A percentile compares a stretch with the other conserved stretches of the same genome.
Evolutionary conservation across 2,329 filamentous ascomycete species (phyloP).

Genomic region (Penicillium italicum): DNA sequence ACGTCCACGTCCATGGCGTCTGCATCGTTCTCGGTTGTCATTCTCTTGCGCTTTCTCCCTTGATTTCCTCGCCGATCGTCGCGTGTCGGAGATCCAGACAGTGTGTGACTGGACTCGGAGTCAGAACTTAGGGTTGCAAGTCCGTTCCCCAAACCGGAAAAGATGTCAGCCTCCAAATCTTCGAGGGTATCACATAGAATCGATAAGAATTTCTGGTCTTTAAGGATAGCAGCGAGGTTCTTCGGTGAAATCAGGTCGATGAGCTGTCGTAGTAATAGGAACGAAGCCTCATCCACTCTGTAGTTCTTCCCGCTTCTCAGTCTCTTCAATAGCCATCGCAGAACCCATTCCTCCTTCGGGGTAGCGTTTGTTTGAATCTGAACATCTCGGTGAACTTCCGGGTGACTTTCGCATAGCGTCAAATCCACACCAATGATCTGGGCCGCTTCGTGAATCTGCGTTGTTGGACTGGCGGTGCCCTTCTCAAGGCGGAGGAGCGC

Average conservation of each 20-base stretch:
- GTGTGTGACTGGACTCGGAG: slow-evolving; percentile 37
- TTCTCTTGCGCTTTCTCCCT: slow-evolving; percentile 41
- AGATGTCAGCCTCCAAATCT: slow-evolving; percentile 46
- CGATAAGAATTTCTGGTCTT: slow-evolving; percentile 63
- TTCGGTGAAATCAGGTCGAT: slow-evolving; percentile 67
- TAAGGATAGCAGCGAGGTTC: slow-evolving; percentile 66
- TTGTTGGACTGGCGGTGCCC: slow-evolving; percentile 38
- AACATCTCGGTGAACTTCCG: slow-evolving; percentile 26
- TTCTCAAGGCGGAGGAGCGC: slow-evolving; percentile 46
- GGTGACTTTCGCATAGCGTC: slow-evolving; percentile 30
- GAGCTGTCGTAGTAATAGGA: slow-evolving; percentile 59
- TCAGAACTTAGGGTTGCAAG: slow-evolving; percentile 25
- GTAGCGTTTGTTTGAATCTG: slow-evolving; percentile 28
- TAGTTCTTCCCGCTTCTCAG: slow-evolving; percentile 47
- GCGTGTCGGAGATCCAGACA: slow-evolving; percentile 27
- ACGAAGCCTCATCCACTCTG: slow-evolving; percentile 45
- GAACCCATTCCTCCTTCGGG: slow-evolving; percentile 61
- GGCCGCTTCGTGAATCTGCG: slow-evolving; percentile 42
- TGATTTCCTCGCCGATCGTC: slow-evolving; percentile 24
- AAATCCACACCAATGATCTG: slow-evolving; percentile 43
- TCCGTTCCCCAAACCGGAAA: slow-evolving; percentile 26
- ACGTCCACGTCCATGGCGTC: slow-evolving; percentile 32
- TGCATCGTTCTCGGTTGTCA: slow-evolving; percentile 20
- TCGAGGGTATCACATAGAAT: slow-evolving; percentile 64
- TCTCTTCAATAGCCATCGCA: slow-evolving; percentile 64